phyloP scores from a whole-genome alignment of 495 filamentous ascomycete genomes.

The Sordaria brevicollis region DNA sequence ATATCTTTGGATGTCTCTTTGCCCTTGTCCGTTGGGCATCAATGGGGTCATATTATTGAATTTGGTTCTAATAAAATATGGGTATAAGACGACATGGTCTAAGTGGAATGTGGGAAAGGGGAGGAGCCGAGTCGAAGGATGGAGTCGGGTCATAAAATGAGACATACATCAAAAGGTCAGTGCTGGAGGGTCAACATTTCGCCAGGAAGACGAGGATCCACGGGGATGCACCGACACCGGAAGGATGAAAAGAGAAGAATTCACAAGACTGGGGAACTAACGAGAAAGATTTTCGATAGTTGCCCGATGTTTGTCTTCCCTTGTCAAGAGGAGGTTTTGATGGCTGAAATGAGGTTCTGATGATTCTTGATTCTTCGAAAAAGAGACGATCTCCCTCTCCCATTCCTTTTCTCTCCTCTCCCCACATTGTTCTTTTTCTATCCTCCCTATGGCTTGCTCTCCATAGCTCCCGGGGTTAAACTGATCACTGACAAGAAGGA shows the following conservation, averaged over 20 bases:
- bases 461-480: background rate
- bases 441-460: background rate
- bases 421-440: background rate
- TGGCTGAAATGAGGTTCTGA: background rate
- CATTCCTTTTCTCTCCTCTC: background rate
- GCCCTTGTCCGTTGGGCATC: background rate
- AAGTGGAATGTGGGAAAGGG: background rate
- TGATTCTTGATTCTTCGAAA: background rate
- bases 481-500: background rate
- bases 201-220: background rate
- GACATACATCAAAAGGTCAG: background rate
- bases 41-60: background rate
- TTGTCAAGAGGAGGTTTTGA: background rate
- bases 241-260: background rate
- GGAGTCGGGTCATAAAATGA: background rate
- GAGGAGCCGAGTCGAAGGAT: background rate
- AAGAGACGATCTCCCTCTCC: background rate
- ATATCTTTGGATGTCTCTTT: background rate
- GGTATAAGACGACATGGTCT: background rate
- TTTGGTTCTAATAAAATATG: background rate
- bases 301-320: background rate
- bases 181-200: background rate
- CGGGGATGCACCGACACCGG: background rate
- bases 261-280: background rate
- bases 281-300: background rate